Evolutionary conservation across 2,329 filamentous ascomycete genomes (phyloP), one percentile per base, ranked within the genome.

Genomic region (Hypoxylon rubiginosum): DNA sequence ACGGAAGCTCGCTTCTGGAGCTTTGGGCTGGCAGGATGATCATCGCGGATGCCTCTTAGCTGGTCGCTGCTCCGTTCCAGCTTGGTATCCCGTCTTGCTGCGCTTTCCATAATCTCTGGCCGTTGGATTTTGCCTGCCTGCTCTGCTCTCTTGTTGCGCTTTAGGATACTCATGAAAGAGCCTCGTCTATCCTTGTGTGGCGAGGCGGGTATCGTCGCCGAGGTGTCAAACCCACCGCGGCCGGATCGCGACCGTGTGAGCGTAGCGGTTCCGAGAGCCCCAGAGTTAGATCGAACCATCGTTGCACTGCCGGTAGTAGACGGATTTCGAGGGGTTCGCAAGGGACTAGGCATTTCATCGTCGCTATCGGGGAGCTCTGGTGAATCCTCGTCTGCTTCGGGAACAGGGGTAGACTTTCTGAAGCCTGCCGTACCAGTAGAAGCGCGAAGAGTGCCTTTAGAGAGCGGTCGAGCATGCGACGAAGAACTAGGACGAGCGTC

Each of bases 351-450:
- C 48, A 75, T 71, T 34, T 74, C 57, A 21, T 86, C 84, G 48
- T 86, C 87, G 66, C 84, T 89, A 72, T 91, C 87, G 1, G 86
- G 85, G 2, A 89, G 77, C 49, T 90, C 87, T 17, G 88, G 86
- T 1, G 88, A 88, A 36, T 83, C 80, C 59, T 82, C 79, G 11
- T 79, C 75, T 61, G 81, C 77, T 55, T 89, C 82, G 53, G 83
- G 79, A 78, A 87, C 52, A 82, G 85, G 13, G 83, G 89, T 62
- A 88, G 91, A 46, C 86, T 87, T 63, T 85, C 88, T 50, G 85
- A 88, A 21, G 81, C 81, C 30, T 83, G 79, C 69, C 72, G 79
- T 73, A 4, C 74, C 75, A 21, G 74, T 74, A 9, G 76, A 73
- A 13, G 64, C 55, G 52, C 73, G 52, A 73, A 80, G 71, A 77